Conservation (phyloP, 345 rosid genomes). For the Rhodamnia argentea region DNA sequence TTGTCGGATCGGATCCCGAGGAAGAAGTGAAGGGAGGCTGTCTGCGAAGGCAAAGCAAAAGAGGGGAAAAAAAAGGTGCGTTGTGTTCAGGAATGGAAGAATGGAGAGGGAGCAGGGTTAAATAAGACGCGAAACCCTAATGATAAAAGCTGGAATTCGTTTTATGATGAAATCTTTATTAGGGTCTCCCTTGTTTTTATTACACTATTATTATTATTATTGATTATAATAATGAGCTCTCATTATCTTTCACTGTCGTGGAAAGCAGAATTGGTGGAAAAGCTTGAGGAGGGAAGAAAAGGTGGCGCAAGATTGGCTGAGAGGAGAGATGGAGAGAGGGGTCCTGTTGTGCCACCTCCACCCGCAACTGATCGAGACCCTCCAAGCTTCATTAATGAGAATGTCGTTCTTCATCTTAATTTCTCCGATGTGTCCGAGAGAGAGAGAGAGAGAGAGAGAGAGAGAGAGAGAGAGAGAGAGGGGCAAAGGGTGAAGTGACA, state of each 20-base stretch:
- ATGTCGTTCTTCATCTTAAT: neutral
- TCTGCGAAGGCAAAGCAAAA: neutral
- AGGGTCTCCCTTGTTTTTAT: neutral
- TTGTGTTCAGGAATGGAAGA: conserved; percentile 17
- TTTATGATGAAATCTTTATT: neutral
- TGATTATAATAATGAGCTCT: conserved; percentile 28
- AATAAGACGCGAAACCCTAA: conserved; percentile 29
- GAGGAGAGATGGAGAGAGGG: neutral
- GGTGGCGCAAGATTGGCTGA: conserved; percentile 28
- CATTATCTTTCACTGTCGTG: conserved; percentile 28
- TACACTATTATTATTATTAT: conserved; percentile 4
- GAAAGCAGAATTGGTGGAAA: conserved; percentile 46
- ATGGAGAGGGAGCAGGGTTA: conserved; percentile 23
- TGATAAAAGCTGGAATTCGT: neutral
- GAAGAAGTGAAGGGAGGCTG: neutral
- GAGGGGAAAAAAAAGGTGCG: neutral
- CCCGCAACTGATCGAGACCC: conserved; percentile 50
- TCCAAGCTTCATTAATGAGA: neutral
- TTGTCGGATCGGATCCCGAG: conserved; percentile 42
- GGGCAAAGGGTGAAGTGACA: conserved; percentile 5
- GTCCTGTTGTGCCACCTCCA: conserved; percentile 18
- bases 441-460: neutral
- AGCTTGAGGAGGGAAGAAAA: conserved; percentile 28
- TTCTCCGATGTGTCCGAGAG: neutral
- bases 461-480: neutral